Percentiles rank a stretch among this genome's conserved stretches.
Evolutionary conservation across 441 rosid species (phyloP).

Genomic region (Eutrema salsugineum): DNA sequence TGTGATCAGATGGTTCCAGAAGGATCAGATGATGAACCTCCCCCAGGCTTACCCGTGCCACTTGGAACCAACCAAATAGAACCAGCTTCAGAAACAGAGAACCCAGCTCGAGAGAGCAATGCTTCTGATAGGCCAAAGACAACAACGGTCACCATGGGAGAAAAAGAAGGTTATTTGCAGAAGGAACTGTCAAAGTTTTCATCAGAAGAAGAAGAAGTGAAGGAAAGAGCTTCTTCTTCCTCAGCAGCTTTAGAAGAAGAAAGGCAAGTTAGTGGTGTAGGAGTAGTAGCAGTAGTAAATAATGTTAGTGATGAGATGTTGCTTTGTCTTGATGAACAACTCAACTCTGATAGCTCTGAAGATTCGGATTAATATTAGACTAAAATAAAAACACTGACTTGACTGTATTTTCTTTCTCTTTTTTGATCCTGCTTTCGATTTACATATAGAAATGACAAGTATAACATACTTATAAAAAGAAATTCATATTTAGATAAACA

Average conservation of each 20-base stretch:
- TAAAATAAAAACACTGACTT: neutral
- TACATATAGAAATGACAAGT: neutral
- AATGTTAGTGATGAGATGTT: conserved; percentile 37
- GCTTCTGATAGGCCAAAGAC: neutral
- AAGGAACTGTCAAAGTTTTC: conserved; percentile 46
- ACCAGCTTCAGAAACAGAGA: conserved; percentile 10
- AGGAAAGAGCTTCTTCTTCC: conserved; percentile 3
- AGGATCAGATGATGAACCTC: conserved; percentile 7
- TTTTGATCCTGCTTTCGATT: neutral
- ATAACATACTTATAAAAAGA: neutral
- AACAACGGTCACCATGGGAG: conserved; percentile 11
- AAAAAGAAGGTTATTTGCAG: conserved; percentile 32
- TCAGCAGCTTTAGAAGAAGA: conserved; percentile 20
- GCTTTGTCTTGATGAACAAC: conserved; percentile 43
- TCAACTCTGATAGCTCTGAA: conserved; percentile 30
- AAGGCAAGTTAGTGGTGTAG: conserved; percentile 22
- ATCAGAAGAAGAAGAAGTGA: conserved; percentile 31
- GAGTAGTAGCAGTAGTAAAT: conserved; percentile 26
- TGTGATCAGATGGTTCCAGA: conserved; percentile 27
- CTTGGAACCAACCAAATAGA: conserved; percentile 12
- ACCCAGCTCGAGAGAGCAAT: conserved; percentile 2
- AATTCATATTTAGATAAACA: neutral
- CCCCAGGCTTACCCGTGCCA: conserved; percentile 17
- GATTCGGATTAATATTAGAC: conserved; percentile 16
- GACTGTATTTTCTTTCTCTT: neutral